Evolutionary conservation across 495 filamentous ascomycete genomes (phyloP).

Genomic region (Diplogelasinospora grovesii): DNA sequence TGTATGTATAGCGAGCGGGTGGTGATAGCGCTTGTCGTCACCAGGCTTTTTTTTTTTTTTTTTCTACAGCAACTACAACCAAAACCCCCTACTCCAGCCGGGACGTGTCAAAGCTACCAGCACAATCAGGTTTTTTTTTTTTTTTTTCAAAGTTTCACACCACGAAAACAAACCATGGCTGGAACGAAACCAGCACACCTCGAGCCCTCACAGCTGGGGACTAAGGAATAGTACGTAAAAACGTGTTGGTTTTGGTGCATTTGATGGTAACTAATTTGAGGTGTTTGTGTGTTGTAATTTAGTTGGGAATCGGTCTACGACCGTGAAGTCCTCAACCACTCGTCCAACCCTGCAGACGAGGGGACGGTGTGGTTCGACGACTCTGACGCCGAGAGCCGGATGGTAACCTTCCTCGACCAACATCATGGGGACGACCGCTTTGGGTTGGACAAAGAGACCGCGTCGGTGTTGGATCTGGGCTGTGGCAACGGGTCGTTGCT

Average conservation of each 20-base stretch:
- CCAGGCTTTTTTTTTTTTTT: too few relatives aligned
- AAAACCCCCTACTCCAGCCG: too few relatives aligned
- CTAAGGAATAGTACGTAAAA: constrained; percentile 58
- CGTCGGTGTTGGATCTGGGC: constrained; percentile 64
- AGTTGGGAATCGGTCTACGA: constrained; percentile 68
- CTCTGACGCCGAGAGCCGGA: constrained; percentile 56
- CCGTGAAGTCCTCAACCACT: constrained; percentile 55
- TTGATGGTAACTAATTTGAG: too few relatives aligned
- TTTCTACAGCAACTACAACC: too few relatives aligned
- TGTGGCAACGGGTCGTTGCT: constrained; percentile 90
- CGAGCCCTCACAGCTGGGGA: constrained; percentile 58
- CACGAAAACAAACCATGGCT: background rate
- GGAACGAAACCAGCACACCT: constrained; percentile 39
- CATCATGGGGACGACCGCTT: constrained; percentile 19
- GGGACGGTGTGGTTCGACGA: constrained; percentile 76
- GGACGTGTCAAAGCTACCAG: too few relatives aligned
- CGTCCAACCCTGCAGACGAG: constrained; percentile 52
- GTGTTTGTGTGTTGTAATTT: too few relatives aligned
- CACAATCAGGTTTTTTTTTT: too few relatives aligned
- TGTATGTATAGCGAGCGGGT: too few relatives aligned
- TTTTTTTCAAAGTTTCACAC: too few relatives aligned
- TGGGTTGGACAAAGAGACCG: constrained; percentile 8
- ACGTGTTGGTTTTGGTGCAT: too few relatives aligned
- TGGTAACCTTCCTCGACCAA: constrained; percentile 49
- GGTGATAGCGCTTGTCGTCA: too few relatives aligned